Percentiles rank a stretch among this genome's conserved stretches.
Conservation (phyloP, 257 asterid species). For the Solanum chiquidenum region DNA sequence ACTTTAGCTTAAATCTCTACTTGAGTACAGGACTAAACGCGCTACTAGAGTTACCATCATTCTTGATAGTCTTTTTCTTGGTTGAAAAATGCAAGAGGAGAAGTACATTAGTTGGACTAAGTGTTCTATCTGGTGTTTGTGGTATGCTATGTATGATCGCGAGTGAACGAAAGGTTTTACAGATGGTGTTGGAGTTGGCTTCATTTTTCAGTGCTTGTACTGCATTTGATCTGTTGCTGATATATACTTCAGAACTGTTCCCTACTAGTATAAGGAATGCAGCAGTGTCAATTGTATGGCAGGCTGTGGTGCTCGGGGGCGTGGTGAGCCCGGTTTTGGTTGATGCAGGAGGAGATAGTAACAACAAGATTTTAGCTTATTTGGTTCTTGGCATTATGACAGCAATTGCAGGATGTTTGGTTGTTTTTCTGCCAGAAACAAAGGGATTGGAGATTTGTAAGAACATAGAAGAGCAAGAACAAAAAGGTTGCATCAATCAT, state of each 20-base stretch:
- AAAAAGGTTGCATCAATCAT: neutral
- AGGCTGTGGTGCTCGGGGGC: constrained; percentile 23
- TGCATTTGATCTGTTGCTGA: constrained; percentile 13
- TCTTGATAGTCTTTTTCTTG: constrained; percentile 8
- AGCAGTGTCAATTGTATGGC: constrained; percentile 18
- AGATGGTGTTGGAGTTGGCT: constrained; percentile 10
- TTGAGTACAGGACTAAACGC: constrained; percentile 24
- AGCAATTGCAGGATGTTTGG: constrained; percentile 9
- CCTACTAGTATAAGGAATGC: constrained; percentile 22
- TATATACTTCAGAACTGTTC: constrained; percentile 20
- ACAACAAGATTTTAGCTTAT: constrained; percentile 5
- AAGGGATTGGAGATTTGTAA: neutral
- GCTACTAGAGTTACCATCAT: constrained; percentile 19
- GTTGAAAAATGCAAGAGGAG: constrained; percentile 18
- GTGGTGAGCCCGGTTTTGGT: constrained; percentile 19
- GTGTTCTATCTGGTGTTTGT: constrained; percentile 16
- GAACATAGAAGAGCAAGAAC: neutral
- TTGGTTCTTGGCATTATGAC: constrained; percentile 15
- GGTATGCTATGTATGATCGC: constrained; percentile 9
- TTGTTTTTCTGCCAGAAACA: constrained; percentile 18
- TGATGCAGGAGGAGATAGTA: constrained; percentile 10
- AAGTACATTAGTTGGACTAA: constrained; percentile 10
- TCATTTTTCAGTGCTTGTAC: constrained; percentile 20
- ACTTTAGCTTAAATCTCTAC: constrained; percentile 26
- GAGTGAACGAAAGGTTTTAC: constrained; percentile 1